Evolutionary conservation across 2,329 filamentous ascomycete species (phyloP).

Genomic region (Phoma herbarum): DNA sequence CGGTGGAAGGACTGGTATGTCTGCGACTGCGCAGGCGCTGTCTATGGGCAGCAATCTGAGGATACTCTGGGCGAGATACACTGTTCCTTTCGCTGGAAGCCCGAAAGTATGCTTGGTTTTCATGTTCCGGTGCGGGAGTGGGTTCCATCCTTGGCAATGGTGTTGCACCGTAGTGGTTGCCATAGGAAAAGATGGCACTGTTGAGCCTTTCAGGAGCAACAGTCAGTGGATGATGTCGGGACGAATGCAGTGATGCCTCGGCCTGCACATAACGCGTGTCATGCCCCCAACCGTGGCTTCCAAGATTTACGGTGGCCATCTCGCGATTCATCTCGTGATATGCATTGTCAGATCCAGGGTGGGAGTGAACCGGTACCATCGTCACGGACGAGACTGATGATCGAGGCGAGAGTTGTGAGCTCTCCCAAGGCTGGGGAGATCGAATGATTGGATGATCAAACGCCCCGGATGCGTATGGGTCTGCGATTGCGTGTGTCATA

Average conservation of each 20-base stretch:
- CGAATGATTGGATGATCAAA: conserved; percentile 46
- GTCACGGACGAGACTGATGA: conserved; percentile 45
- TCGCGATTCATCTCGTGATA: conserved; percentile 35
- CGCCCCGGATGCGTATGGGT: conserved; percentile 44
- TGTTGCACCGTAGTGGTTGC: conserved; percentile 34
- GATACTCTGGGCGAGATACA: conserved; percentile 22
- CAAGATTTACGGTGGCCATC: conserved; percentile 27
- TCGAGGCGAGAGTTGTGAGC: conserved; percentile 42
- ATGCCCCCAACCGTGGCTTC: conserved; percentile 38
- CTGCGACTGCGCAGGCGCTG: conserved; percentile 27
- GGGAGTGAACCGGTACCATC: conserved; percentile 48
- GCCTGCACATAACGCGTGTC: conserved; percentile 31
- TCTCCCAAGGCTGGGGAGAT: conserved; percentile 45
- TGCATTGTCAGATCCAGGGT: conserved; percentile 38
- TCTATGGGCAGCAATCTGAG: conserved; percentile 8
- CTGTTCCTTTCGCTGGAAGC: conserved; percentile 24
- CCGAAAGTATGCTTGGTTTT: conserved; percentile 19
- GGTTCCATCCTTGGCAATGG: conserved; percentile 15
- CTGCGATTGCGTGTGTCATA: conserved; percentile 41
- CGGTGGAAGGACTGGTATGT: conserved; percentile 28
- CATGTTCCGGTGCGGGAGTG: conserved; percentile 25
- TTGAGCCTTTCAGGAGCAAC: conserved; percentile 46
- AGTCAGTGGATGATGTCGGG: conserved; percentile 37
- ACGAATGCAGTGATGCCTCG: conserved; percentile 22
- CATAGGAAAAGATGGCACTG: conserved; percentile 35